Percentiles rank a stretch among this genome's conserved stretches.
These are phyloP conservation scores for Penicillium antarcticum DNA, from an alignment of 495 filamentous ascomycete genomes.

Conservation along the genomic window DNA sequence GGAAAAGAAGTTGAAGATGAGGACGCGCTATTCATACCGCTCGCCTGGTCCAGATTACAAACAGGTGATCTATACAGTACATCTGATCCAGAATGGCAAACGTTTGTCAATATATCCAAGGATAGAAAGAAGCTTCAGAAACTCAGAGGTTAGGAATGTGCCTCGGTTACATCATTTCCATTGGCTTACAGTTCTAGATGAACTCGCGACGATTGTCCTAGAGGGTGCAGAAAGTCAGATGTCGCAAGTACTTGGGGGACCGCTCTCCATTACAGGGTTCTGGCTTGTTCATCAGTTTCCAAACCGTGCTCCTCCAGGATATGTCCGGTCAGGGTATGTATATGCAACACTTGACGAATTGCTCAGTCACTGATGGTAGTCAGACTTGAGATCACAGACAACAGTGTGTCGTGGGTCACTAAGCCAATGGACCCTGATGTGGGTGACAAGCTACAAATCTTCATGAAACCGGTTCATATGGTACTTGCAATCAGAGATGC, in stretches of 20 bases:
- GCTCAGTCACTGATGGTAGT: slow-evolving; percentile 16
- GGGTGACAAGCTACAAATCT: slow-evolving; percentile 31
- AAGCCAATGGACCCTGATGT: slow-evolving; percentile 36
- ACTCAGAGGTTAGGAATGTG: slow-evolving; percentile 46
- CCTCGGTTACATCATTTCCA: neutral
- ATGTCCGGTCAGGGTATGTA: slow-evolving; percentile 56
- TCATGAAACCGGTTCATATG: slow-evolving; percentile 32
- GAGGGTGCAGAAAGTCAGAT: slow-evolving; percentile 30
- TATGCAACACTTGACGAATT: too few relatives aligned
- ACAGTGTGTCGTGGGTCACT: slow-evolving; percentile 49
- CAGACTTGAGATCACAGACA: slow-evolving; percentile 52
- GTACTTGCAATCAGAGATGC: slow-evolving; percentile 37
- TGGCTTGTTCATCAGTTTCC: slow-evolving; percentile 65
- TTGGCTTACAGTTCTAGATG: slow-evolving; percentile 35
- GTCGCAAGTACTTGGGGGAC: slow-evolving; percentile 43
- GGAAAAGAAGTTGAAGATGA: slow-evolving; percentile 33
- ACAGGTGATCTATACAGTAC: slow-evolving; percentile 53
- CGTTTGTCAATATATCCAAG: slow-evolving; percentile 56
- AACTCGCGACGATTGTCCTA: slow-evolving; percentile 48
- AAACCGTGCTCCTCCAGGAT: slow-evolving; percentile 54
- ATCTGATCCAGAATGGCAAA: slow-evolving; percentile 68
- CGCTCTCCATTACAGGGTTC: slow-evolving; percentile 42
- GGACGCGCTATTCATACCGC: slow-evolving; percentile 58
- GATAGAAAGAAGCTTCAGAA: slow-evolving; percentile 44
- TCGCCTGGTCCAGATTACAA: slow-evolving; percentile 51